Evolutionary conservation across 768 basidiomycete genomes (phyloP).

Genomic region (Hygrocybe punicea): DNA sequence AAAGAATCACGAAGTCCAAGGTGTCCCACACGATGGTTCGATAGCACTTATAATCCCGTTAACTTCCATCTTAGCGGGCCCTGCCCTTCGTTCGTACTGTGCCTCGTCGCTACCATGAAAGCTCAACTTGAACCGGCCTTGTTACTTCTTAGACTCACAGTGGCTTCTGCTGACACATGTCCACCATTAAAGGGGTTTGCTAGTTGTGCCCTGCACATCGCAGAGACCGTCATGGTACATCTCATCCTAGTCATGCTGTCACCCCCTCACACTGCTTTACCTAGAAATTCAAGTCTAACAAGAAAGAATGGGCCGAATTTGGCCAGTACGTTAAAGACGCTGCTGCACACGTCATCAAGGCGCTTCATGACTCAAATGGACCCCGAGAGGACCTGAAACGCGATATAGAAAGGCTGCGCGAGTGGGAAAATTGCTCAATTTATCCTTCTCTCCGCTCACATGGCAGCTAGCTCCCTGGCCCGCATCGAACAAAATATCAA

Average conservation of each 20-base stretch:
- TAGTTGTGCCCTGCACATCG: not conserved
- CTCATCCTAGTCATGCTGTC: not conserved
- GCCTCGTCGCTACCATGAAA: too few species aligned
- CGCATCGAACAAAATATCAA: not conserved
- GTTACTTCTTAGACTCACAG: not conserved
- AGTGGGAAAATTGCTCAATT: not conserved
- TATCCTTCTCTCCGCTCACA: not conserved
- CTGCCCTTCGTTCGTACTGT: too few species aligned
- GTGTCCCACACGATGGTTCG: too few species aligned
- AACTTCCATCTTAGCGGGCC: too few species aligned
- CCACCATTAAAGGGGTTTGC: slow-evolving; percentile 1
- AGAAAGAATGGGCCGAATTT: not conserved
- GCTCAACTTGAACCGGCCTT: too few species aligned
- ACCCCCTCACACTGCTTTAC: not conserved
- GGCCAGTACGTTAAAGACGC: not conserved
- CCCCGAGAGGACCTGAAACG: not conserved
- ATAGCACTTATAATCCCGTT: too few species aligned
- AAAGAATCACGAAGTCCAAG: too few species aligned
- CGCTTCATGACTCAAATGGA: not conserved
- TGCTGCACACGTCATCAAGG: not conserved
- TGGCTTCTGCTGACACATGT: not conserved
- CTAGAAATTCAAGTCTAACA: slow-evolving; percentile 1
- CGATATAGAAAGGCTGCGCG: not conserved
- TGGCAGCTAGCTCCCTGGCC: not conserved
- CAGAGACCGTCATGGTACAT: not conserved